phyloP scores from a whole-genome alignment of 306 rosid genomes.

The Geum urbanum region DNA sequence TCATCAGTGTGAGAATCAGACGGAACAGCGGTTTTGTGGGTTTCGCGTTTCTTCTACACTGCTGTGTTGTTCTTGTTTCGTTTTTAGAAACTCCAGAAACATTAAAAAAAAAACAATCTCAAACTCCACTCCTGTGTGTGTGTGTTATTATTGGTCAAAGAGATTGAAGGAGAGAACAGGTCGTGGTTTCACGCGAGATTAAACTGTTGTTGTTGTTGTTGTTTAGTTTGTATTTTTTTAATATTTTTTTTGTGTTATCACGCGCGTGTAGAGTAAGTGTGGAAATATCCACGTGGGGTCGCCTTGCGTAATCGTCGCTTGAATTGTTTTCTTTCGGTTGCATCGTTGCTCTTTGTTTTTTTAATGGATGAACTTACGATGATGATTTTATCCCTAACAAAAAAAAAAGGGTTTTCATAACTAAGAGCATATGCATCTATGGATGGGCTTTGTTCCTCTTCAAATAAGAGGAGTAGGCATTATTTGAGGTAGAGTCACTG shows the following conservation, averaged over 20 bases:
- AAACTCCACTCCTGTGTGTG: neutral
- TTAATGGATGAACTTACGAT: too few relatives aligned
- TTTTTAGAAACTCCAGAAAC: neutral
- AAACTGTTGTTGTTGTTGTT: neutral
- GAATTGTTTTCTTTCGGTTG: neutral
- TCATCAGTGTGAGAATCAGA: slow-evolving; percentile 41
- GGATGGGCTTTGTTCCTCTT: too few relatives aligned
- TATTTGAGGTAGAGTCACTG: too few relatives aligned
- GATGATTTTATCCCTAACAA: too few relatives aligned
- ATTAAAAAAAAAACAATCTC: neutral
- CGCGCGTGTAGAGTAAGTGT: neutral
- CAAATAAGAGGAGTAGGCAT: too few relatives aligned
- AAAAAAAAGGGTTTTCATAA: too few relatives aligned
- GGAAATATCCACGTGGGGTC: neutral
- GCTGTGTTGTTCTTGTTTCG: neutral
- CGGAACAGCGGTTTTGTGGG: neutral
- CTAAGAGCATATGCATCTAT: too few relatives aligned
- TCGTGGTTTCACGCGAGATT: neutral
- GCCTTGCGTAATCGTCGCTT: neutral
- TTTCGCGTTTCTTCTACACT: neutral
- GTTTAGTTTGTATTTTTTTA: neutral
- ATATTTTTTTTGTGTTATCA: neutral
- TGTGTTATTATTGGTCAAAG: neutral
- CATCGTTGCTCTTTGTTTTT: neutral
- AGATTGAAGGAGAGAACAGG: neutral